Percentiles rank a stretch among this genome's conserved stretches.
Conservation (phyloP, 306 rosid genomes). For the Lotus japonicus region DNA sequence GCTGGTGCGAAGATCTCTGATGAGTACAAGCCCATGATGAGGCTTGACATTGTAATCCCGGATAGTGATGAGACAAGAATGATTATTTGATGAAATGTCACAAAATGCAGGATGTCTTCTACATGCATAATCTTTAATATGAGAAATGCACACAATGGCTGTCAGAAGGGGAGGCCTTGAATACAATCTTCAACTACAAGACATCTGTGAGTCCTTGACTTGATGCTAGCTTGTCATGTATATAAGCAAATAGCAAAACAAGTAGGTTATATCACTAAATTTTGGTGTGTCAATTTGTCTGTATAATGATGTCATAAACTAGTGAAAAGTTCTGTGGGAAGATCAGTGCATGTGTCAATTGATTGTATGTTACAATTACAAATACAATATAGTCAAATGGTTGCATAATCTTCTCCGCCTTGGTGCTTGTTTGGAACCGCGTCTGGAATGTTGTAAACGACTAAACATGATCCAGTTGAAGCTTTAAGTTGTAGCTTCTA, state of each 20-base stretch:
- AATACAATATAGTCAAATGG: not conserved
- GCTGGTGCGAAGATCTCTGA: slow-evolving; percentile 73
- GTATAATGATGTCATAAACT: slow-evolving; percentile 2
- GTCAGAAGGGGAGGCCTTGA: not conserved
- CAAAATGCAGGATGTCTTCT: not conserved
- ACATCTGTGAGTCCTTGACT: not conserved
- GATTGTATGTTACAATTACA: not conserved
- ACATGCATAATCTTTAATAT: not conserved
- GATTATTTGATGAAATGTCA: slow-evolving; percentile 45
- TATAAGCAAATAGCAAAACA: not conserved
- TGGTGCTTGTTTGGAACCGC: too few species aligned
- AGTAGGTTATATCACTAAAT: not conserved
- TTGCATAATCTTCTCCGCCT: not conserved
- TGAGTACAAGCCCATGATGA: slow-evolving; percentile 82
- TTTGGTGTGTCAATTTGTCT: not conserved
- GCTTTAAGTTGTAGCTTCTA: too few species aligned
- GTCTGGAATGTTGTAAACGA: too few species aligned
- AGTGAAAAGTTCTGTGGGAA: not conserved
- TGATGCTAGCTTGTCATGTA: slow-evolving; percentile 14
- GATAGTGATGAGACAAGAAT: slow-evolving; percentile 58
- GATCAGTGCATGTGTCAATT: not conserved
- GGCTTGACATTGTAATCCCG: slow-evolving; percentile 91
- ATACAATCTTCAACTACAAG: not conserved
- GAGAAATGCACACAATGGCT: not conserved
- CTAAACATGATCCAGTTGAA: too few species aligned